These are phyloP conservation scores for Colletotrichum tropicale DNA, from an alignment of 2,329 filamentous ascomycete species.

Conservation along the genomic window DNA sequence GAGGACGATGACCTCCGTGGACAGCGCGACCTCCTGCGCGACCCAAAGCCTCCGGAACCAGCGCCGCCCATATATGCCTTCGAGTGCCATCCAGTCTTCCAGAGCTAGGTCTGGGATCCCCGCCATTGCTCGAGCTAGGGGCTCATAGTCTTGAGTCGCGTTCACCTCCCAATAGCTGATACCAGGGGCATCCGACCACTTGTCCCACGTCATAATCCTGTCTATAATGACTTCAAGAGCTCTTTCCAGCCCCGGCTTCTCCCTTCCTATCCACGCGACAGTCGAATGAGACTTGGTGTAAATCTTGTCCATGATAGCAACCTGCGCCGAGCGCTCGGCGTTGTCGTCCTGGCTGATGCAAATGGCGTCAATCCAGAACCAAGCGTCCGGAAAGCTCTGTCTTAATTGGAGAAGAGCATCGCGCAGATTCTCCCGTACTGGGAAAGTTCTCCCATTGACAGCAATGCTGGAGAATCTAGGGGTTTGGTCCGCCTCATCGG, in stretches of 20 bases:
- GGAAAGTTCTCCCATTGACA: background rate
- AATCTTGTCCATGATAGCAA: constrained; percentile 4
- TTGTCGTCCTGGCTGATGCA: background rate
- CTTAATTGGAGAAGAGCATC: background rate
- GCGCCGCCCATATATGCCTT: background rate
- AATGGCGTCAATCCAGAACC: background rate
- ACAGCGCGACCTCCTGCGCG: background rate
- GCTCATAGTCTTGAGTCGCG: background rate
- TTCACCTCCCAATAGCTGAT: background rate
- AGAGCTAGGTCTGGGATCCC: background rate
- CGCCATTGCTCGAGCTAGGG: background rate
- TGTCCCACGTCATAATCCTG: background rate
- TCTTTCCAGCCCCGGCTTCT: background rate
- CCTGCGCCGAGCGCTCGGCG: background rate
- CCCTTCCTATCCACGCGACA: constrained; percentile 2
- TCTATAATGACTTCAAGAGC: background rate
- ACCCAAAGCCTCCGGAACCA: background rate
- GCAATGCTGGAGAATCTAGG: background rate
- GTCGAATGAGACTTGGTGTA: background rate
- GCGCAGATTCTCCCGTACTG: background rate
- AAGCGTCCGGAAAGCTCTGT: background rate
- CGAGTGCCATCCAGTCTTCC: background rate
- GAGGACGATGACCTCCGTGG: background rate
- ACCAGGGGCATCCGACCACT: background rate
- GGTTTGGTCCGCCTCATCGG: background rate